phyloP scores from a whole-genome alignment of 2,329 filamentous ascomycete genomes.

The Dactylellina cionopaga region DNA sequence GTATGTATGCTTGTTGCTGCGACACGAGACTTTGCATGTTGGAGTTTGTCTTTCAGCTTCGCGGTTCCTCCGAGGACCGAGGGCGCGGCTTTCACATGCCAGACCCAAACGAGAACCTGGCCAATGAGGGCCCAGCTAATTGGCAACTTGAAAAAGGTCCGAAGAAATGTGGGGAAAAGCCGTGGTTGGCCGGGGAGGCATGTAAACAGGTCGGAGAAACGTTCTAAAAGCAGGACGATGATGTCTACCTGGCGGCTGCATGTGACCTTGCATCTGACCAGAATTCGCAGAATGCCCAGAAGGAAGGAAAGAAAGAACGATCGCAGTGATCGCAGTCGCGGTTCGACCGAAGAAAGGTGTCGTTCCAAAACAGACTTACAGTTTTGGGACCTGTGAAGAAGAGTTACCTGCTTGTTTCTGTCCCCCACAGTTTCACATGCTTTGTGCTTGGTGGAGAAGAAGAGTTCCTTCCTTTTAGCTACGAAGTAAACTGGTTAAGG shows the following conservation, averaged over 20 bases:
- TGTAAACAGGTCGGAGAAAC: neutral
- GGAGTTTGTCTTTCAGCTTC: neutral
- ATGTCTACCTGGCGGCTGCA: conserved; percentile 9
- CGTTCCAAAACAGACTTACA: neutral
- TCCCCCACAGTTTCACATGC: conserved; percentile 47
- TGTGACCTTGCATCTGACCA: conserved; percentile 24
- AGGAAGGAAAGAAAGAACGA: neutral
- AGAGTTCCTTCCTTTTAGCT: neutral
- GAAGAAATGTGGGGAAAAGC: conserved; percentile 45
- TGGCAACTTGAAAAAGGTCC: conserved; percentile 20
- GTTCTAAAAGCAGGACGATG: neutral
- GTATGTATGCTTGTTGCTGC: neutral
- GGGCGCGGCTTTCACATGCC: conserved; percentile 40
- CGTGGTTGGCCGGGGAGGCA: conserved; percentile 15
- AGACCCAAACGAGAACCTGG: neutral
- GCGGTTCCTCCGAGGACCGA: conserved; percentile 49
- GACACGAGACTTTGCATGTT: neutral
- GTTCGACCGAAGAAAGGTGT: conserved; percentile 2
- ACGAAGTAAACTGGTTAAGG: conserved; percentile 1
- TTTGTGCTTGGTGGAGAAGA: neutral
- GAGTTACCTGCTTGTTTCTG: conserved; percentile 10
- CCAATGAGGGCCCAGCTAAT: conserved; percentile 37
- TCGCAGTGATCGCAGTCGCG: neutral
- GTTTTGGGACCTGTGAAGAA: neutral
- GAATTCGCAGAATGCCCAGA: no score